Evolutionary conservation across 83 land plant genomes (phyloP).

Genomic region (Diphasiastrum complanatum): DNA sequence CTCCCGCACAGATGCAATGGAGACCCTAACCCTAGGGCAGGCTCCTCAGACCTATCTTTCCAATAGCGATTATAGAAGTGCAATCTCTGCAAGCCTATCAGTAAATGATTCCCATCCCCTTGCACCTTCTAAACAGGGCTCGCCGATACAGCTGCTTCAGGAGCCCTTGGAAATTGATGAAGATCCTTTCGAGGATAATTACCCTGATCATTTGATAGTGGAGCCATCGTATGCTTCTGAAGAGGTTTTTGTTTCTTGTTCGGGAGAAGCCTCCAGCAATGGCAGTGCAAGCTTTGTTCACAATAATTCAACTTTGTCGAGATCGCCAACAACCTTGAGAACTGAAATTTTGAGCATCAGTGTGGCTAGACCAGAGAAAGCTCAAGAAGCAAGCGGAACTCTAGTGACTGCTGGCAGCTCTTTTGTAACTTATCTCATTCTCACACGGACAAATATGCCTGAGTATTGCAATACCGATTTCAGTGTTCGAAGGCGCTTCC

Average conservation of each 20-base stretch:
- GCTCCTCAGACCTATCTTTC: no score
- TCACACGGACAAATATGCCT: constrained; percentile 51
- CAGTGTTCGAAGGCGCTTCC: constrained; percentile 70
- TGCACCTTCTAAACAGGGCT: no score
- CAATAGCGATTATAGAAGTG: no score
- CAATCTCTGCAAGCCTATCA: no score
- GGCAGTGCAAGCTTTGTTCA: constrained; percentile 16
- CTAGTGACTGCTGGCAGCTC: constrained; percentile 67
- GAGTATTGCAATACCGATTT: constrained; percentile 47
- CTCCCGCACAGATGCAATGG: no score
- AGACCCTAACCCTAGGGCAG: no score
- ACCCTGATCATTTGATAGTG: no score
- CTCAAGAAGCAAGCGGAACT: constrained; percentile 54
- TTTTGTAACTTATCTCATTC: constrained; percentile 64
- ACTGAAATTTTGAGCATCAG: constrained; percentile 48
- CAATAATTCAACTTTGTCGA: constrained; percentile 11
- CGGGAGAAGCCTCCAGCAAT: constrained; percentile 23
- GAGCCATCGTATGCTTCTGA: constrained; percentile 75
- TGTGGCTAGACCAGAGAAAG: constrained; percentile 78
- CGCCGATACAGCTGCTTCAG: no score
- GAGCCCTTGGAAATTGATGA: no score
- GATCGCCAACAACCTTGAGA: constrained; percentile 21
- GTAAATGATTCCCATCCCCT: no score
- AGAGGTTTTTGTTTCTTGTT: constrained; percentile 41
- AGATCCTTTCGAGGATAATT: no score